phyloP scores from a whole-genome alignment of 257 asterid genomes.

The Oldenlandia corymbosa region DNA sequence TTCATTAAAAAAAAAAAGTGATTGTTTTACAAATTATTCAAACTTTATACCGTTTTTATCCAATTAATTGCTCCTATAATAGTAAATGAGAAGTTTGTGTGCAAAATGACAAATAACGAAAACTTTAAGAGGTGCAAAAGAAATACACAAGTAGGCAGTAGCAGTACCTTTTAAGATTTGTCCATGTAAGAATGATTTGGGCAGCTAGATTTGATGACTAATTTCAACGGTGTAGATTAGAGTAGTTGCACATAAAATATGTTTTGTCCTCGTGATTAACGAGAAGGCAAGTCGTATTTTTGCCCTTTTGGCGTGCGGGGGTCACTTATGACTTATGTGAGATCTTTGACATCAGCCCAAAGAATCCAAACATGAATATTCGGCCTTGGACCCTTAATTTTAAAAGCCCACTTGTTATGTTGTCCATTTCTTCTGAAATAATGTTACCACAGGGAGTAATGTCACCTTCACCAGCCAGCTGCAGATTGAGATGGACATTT shows the following conservation, averaged over 20 bases:
- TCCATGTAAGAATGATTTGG: not conserved
- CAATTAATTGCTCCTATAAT: not conserved
- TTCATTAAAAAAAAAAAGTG: no score
- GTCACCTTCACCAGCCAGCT: no score
- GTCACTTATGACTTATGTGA: not conserved
- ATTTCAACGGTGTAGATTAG: slow-evolving; percentile 2
- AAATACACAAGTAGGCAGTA: not conserved
- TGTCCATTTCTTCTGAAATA: not conserved
- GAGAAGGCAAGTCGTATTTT: not conserved
- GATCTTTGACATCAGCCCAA: not conserved
- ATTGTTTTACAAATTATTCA: no score
- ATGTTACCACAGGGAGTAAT: no score
- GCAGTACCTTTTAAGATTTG: not conserved
- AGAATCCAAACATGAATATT: slow-evolving; percentile 8
- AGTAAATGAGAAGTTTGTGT: not conserved
- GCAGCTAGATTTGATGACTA: not conserved
- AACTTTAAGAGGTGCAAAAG: not conserved
- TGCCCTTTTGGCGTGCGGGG: not conserved
- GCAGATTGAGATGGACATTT: no score
- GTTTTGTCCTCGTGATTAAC: not conserved
- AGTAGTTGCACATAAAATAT: not conserved
- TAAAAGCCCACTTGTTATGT: not conserved
- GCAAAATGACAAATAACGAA: not conserved
- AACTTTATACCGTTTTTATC: no score
- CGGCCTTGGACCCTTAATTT: not conserved